phyloP scores from a whole-genome alignment of 179 eudicot species.

The Beta macrorhiza region DNA sequence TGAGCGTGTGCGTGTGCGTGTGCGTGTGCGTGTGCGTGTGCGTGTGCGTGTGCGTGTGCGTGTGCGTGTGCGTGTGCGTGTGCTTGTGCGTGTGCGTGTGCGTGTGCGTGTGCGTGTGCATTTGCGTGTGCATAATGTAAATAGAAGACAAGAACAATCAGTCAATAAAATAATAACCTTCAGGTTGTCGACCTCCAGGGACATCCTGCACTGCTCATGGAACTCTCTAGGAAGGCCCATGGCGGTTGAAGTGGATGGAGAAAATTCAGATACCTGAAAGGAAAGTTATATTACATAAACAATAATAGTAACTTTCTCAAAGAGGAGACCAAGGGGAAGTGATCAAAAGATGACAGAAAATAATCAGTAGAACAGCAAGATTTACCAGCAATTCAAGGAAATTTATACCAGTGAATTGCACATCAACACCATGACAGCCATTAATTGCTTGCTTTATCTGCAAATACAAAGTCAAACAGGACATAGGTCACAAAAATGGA shows the following conservation, averaged over 20 bases:
- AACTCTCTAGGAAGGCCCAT: conserved; percentile 99
- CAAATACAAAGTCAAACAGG: conserved; percentile 16
- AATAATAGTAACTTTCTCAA: not conserved
- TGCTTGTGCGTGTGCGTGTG: no score
- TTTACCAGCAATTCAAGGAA: conserved; percentile 88
- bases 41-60: not conserved
- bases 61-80: not conserved
- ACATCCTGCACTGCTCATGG: conserved; percentile 81
- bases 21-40: no score
- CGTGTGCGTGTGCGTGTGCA: no score
- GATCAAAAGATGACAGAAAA: not conserved
- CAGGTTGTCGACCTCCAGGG: conserved; percentile 74
- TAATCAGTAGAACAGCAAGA: conserved; percentile 6
- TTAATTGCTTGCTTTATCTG: conserved; percentile 79
- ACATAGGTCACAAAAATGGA: not conserved
- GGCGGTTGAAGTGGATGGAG: conserved; percentile 86
- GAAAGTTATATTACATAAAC: conserved; percentile 7
- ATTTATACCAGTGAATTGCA: conserved; percentile 75
- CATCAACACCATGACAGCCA: conserved; percentile 69
- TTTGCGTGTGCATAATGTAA: not conserved
- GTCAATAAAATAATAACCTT: conserved; percentile 51
- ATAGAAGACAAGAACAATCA: not conserved
- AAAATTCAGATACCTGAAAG: conserved; percentile 87
- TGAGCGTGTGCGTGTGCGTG: not conserved
- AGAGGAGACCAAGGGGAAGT: conserved; percentile 9